Evolutionary conservation across 139 green algal species (phyloP), one percentile per base, ranked within the genome.

Genomic region (Chlorella sorokiniana): DNA sequence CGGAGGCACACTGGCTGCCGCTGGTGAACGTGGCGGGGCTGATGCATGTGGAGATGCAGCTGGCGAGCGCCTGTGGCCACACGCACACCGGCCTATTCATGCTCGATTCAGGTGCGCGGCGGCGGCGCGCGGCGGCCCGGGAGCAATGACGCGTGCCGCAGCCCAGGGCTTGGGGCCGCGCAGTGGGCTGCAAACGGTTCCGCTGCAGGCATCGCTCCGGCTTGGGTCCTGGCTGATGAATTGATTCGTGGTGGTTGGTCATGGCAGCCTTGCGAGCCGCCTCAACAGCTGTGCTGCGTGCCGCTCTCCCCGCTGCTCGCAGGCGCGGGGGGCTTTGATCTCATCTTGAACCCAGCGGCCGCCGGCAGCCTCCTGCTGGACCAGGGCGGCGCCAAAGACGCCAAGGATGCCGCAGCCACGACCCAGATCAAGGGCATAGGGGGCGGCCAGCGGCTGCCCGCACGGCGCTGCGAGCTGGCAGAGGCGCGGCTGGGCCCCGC

Each of bases 361-460:
- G 73, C 35, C 7, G 11, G 69, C 37, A 44, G 52, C 63, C 29
- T 18, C 29, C 27, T 10, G 8, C 3, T 44, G 63, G 63, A 10
- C n/a, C 3, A 29, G 41, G 29, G 68, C 40, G 23, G 40, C 33
- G 68, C 9, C 37, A 22, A 10, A 22, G 41, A 59, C 48, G 48
- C n/a, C 18, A 40, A 70, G 64, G 56, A 35, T 20, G 6, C 40
- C 25, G 9, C 25, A 56, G 5, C 48, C 10, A 29, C 22, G n/a
- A 65, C 71, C 9, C 48, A 78, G 22, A 78, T 78, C 48, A 78
- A 67, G 71, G 81, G 81, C 44, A 71, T 72, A 9, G 63, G 40
- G 16, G 42, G 23, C 37, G n/a, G 31, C 29, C 69, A 64, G 9
- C 48, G 42, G 42, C 40, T 86, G 44, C 52, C 59, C 22, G 52